Evolutionary conservation across 1,284 basidiomycete genomes (phyloP).

Genomic region (Rhodotorula sp.): DNA sequence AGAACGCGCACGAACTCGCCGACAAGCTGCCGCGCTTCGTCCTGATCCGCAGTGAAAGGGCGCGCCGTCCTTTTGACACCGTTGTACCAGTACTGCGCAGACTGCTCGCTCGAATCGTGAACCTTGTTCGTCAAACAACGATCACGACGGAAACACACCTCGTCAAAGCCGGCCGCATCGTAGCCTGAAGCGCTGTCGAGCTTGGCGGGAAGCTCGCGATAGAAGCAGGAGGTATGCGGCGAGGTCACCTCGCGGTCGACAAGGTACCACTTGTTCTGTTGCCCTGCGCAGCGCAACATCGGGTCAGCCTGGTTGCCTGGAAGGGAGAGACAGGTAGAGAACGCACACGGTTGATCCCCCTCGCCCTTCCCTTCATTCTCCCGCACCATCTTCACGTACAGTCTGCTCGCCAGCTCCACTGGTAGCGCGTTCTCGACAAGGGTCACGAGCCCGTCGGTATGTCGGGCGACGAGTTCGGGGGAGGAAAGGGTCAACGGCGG

Average conservation of each 20-base stretch:
- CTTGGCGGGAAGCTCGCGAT: conserved; percentile 57
- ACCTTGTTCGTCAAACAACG: too few relatives aligned
- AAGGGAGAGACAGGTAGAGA: neutral
- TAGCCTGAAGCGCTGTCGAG: conserved; percentile 57
- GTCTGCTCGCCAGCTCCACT: conserved; percentile 23
- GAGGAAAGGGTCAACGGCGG: conserved; percentile 24
- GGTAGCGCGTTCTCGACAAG: conserved; percentile 36
- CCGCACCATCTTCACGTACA: conserved; percentile 27
- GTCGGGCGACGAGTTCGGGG: conserved; percentile 23
- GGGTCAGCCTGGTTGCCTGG: neutral
- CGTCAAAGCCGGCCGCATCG: conserved; percentile 28
- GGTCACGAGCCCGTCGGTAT: conserved; percentile 33
- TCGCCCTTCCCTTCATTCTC: conserved; percentile 19
- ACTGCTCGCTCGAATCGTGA: neutral
- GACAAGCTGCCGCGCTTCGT: conserved; percentile 72
- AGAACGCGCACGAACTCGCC: conserved; percentile 75
- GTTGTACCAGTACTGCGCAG: conserved; percentile 66
- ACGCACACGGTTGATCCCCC: conserved; percentile 14
- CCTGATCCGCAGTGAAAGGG: conserved; percentile 69
- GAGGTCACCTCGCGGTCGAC: conserved; percentile 77
- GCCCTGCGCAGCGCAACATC: conserved; percentile 52
- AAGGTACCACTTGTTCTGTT: conserved; percentile 77
- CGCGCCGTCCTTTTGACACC: conserved; percentile 65
- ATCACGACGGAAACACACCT: conserved; percentile 1
- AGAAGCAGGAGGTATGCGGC: conserved; percentile 79